Evolutionary conservation across 495 filamentous ascomycete species (phyloP).

Genomic region (Baudoinia panamericana): DNA sequence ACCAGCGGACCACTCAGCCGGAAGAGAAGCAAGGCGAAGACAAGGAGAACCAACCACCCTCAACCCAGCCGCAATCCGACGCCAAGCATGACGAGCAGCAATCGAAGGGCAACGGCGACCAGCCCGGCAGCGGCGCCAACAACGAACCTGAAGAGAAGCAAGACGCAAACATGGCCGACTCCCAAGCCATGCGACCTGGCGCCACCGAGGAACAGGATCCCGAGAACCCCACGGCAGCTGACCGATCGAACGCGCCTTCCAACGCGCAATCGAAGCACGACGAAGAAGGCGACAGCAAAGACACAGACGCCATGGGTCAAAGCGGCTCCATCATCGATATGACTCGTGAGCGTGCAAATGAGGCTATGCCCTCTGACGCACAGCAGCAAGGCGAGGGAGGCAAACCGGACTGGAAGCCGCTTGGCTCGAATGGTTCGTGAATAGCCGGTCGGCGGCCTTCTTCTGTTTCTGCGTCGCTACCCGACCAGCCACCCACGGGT

Average conservation of each 20-base stretch:
- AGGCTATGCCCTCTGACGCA: slow-evolving; percentile 21
- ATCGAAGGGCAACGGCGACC: not conserved
- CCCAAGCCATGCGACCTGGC: slow-evolving; percentile 9
- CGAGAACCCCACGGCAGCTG: not conserved
- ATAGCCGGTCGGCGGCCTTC: not conserved
- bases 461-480: not conserved
- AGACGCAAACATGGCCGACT: slow-evolving; percentile 10
- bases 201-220: slow-evolving; percentile 2
- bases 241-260: not conserved
- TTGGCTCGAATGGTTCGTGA: not conserved
- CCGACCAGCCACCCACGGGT: no score
- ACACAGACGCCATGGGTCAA: slow-evolving; percentile 16
- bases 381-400: not conserved
- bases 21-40: no score
- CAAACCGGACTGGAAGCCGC: not conserved
- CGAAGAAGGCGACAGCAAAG: slow-evolving; percentile 3
- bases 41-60: no score
- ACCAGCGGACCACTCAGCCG: no score
- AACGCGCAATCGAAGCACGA: not conserved
- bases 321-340: slow-evolving; percentile 14
- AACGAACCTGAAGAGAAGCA: slow-evolving; percentile 11
- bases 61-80: not conserved
- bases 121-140: not conserved
- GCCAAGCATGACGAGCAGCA: not conserved
- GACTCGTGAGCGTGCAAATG: slow-evolving; percentile 15